These are phyloP conservation scores for Puccinia hordei DNA, from an alignment of 1,284 basidiomycete genomes.

Conservation along the genomic window DNA sequence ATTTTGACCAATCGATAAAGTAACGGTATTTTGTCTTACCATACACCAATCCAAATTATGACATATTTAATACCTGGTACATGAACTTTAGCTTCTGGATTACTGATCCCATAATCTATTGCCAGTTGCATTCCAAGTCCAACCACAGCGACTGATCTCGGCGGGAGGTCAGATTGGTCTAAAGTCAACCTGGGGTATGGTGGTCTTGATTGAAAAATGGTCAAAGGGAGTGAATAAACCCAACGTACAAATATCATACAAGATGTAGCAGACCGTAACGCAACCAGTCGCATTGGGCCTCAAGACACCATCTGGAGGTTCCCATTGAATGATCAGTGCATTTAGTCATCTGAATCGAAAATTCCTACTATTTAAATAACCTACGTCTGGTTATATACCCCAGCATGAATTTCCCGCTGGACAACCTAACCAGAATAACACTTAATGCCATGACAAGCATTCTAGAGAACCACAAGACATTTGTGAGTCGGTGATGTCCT, in stretches of 20 bases:
- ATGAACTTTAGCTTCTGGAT: conserved; percentile 47
- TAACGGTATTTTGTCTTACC: conserved; percentile 6
- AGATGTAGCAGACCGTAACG: conserved; percentile 44
- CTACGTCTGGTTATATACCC: conserved; percentile 47
- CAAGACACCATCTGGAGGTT: conserved; percentile 28
- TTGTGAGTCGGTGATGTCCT: not conserved
- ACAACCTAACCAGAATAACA: conserved; percentile 28
- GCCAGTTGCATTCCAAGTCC: conserved; percentile 51
- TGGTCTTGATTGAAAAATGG: not conserved
- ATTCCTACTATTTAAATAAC: not conserved
- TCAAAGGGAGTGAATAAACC: not conserved
- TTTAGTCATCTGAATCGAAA: not conserved
- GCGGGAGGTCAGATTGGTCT: not conserved
- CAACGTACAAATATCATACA: conserved; percentile 46
- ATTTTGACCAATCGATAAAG: not conserved
- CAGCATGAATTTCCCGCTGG: conserved; percentile 40
- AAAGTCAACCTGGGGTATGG: not conserved
- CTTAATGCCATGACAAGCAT: conserved; percentile 44
- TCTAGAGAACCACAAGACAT: not conserved
- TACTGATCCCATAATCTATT: conserved; percentile 45
- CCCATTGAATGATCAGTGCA: not conserved
- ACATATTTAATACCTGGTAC: conserved; percentile 49
- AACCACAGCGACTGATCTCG: conserved; percentile 30
- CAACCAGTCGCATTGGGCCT: conserved; percentile 47
- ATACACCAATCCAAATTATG: conserved; percentile 49